Evolutionary conservation across 306 rosid species (phyloP), one percentile per base, ranked within the genome.

Genomic region (Carpinus viminea): DNA sequence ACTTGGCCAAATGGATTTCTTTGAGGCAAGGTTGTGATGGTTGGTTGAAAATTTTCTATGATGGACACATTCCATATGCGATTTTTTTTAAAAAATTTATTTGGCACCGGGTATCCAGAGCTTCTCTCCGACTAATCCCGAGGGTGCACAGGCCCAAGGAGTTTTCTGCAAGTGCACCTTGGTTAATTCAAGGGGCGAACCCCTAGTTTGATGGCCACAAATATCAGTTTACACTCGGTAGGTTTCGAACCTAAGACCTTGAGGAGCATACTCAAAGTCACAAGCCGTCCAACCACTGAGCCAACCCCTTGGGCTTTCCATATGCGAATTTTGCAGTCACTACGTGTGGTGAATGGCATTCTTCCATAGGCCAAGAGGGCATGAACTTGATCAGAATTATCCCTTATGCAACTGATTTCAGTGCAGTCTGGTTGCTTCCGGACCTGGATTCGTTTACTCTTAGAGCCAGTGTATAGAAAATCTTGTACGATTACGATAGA

Each of bases 381-480:
- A 2, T 86, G 76, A n/a, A 88, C 81, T 41, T 76, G 87, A 68
- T 87, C 89, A 5, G 87, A 83, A 59, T 53, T 70, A 15, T 87
- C 84, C 57, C 80, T 83, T 28, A 88, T 76, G 57, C 65, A 79
- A 26, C 89, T 86, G 38, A 80, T 83, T 72, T 85, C 85, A 6
- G 87, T 84, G 81, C 89, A 85, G 46, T 85, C 91, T 2, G 89
- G 91, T 26, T 81, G 86, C 78, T 85, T 88, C 91, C 91, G 85
- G 47, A 80, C 82, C 54, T 83, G 86, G 61, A 85, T 78, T 8
- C 86, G 72, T n/a, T 83, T 82, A 70, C 89, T 88, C 20, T 83
- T 89, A 2, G 91, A 83, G 79, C 91, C 83, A 4, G 84, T 85
- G 80, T 83, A 88, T 48, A 85, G 77, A 11, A 85, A 83, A 76